phyloP scores from a whole-genome alignment of 2,329 filamentous ascomycete species.

The Trichophyton mentagrophytes region DNA sequence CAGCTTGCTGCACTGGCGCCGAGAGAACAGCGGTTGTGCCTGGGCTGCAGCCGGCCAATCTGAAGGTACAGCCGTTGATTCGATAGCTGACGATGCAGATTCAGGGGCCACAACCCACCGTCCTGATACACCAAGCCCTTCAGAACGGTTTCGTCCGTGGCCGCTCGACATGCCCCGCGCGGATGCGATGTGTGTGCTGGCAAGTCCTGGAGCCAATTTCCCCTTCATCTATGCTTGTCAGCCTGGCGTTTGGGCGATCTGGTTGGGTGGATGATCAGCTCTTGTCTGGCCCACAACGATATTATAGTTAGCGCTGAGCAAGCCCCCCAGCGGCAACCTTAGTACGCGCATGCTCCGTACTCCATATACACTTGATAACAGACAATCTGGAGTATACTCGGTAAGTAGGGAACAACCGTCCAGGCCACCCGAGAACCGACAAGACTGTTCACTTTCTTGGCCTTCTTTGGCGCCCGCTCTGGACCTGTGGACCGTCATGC shows the following conservation, averaged over 20 bases:
- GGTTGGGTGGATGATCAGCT: not conserved
- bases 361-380: not conserved
- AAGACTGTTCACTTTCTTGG: too few relatives aligned
- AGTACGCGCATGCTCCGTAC: too few relatives aligned
- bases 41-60: not conserved
- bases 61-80: not conserved
- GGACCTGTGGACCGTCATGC: not conserved
- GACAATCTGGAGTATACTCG: not conserved
- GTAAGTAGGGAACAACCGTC: not conserved
- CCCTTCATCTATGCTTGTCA: not conserved
- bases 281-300: not conserved
- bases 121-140: not conserved
- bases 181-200: not conserved
- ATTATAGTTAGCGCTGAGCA: not conserved
- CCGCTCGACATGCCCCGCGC: not conserved
- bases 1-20: not conserved
- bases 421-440: not conserved
- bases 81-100: not conserved
- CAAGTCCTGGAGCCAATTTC: not conserved
- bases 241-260: not conserved
- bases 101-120: not conserved
- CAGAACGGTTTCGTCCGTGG: constrained; percentile 1
- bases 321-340: not conserved
- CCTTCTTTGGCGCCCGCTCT: not conserved
- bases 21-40: not conserved